Evolutionary conservation across 768 basidiomycete species (phyloP), one percentile per base, ranked within the genome.

Genomic region (Lentinula edodes): DNA sequence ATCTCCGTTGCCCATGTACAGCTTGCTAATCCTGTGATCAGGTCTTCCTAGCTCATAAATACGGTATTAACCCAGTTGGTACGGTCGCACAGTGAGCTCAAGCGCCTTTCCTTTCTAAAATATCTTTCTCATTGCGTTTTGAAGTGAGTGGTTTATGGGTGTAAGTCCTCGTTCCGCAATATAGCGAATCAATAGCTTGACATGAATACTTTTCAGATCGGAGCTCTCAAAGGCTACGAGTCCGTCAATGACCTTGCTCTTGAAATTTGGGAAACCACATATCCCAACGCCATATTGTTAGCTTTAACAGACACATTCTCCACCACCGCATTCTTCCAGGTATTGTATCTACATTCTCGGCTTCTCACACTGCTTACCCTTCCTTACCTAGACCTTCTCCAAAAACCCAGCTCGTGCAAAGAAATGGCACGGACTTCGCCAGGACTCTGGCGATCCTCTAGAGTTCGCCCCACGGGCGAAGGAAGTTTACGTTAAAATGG

Each of bases 281-380:
- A 90, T 66, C 74, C 76, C 5, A 71, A 83, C 69, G 65, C 75
- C 36, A 74, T 85, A 34, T 81, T 89, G 58, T 83, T 93, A 61
- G 93, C 95, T 18, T 77, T 98, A 38, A 97, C 97, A 13, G 97
- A 99, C 74, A 99, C 97, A 0, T 98, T 97, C 73, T 91, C 95
- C 6, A 92, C 91, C 1, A 74, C 83, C 36, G 86, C 83, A 0
- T 98, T 98, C 75, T 95, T 93, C 78, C 81, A 84, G 75, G 94
- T 83, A 69, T 28, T n/a, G 67, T 46, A 23, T 66, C 65, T 10
- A n/a, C 5, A 46, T 20, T 28, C 28, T 43, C 63, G 16, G 16
- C 15, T 41, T 61, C 12, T 46, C 20, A 35, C 42, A 50, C 41
- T 51, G 58, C 34, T 52, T 18, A 53, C 41, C 52, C n/a, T 51